Evolutionary conservation across 192 early-diverging fungal species (phyloP), one percentile per base, ranked within the genome.

Genomic region (Umbelopsis isabellina): DNA sequence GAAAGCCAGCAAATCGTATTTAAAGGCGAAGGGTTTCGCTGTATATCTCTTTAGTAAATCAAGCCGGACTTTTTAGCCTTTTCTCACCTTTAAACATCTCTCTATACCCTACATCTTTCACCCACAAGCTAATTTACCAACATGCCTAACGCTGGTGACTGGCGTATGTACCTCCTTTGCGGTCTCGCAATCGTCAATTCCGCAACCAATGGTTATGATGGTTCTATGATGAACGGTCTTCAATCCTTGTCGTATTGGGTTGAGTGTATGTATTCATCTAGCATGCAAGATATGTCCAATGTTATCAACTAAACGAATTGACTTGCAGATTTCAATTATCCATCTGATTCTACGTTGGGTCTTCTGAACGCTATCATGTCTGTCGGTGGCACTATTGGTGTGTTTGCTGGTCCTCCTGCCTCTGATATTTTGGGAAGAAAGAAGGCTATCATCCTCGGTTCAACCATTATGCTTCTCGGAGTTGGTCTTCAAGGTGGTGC

Each of bases 311-410:
- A 15, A 16, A 10, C 2, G 1, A 0, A 47, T 20, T n/a, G 1
- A 48, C 35, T 33, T 66, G 13, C 18, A 66, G 65, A 66, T 46
- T 46, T 66, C 15, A 9, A 47, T 30, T 4, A 27, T 18, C 65
- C 65, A 7, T 35, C 41, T 46, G 21, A 35, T 20, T 13, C 65
- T 18, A 66, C 65, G 3, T 12, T 46, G 7, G 65, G 65, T 66
- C 46, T 66, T 11, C 65, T 66, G 3, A 66, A 66, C 25, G 65
- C 65, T 21, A 66, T 66, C 21, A 66, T 66, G 65, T 66, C 65
- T 47, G 65, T 66, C 22, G 65, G 65, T 66, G 65, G 65, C 47
- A 66, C 65, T n/a, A 66, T 66, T 66, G 65, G 65, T 66, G 65
- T 66, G 5, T 66, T 66, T 48, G 65, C 65, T 66, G 65, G 65